Base-by-base conservation (phyloP, 2,329 filamentous ascomycete genomes). In the Fusarium circinatum region DNA sequence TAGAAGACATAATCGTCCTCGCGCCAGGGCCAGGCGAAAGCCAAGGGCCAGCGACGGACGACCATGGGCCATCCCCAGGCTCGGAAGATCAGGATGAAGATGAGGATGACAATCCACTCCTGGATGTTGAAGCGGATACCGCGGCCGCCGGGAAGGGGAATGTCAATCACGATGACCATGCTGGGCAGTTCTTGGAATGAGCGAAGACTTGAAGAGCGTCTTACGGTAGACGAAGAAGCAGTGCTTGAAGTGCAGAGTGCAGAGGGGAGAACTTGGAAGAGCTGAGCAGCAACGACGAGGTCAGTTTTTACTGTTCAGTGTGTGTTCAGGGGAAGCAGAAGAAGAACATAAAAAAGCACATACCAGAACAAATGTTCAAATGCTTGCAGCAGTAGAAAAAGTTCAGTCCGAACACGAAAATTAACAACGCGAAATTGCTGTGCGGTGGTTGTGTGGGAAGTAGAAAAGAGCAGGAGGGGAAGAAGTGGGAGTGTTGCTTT, bases 281-380 rank as follows among this genome's bases (percentile, higher is more conserved):
- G 6, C 36, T 55, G 17, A 22, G 18, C 26, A 70, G 30, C 7
- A 34, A 41, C 20, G 22, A 36, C 38, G 15, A n/a, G 6, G 49
- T 74, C 30, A 64, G 47, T 34, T 41, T 32, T 41, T 15, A 42
- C 45, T 51, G 62, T 66, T 54, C 49, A 20, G 5, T 55, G 6
- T 36, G 45, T 36, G 49, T 58, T 74, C 36, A 34, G 58, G 52
- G 54, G 61, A 30, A 48, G n/a, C 24, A 24, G 61, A 42, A 14
- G 39, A 49, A 51, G 39, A 47, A 49, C 32, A 47, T 48, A 15
- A 24, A 8, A 8, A 12, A 38, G 34, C 11, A 74, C 71, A 56
- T 39, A 68, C 71, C 55, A 39, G 38, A 41, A 47, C 38, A 54
- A 30, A 44, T 60, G 56, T 68, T 68, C 55, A 55, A 47, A 38